A percentile compares a stretch with the other conserved stretches of the same genome.
Evolutionary conservation across 2,329 filamentous ascomycete species (phyloP).

Genomic region (Harringtonia lauricola): DNA sequence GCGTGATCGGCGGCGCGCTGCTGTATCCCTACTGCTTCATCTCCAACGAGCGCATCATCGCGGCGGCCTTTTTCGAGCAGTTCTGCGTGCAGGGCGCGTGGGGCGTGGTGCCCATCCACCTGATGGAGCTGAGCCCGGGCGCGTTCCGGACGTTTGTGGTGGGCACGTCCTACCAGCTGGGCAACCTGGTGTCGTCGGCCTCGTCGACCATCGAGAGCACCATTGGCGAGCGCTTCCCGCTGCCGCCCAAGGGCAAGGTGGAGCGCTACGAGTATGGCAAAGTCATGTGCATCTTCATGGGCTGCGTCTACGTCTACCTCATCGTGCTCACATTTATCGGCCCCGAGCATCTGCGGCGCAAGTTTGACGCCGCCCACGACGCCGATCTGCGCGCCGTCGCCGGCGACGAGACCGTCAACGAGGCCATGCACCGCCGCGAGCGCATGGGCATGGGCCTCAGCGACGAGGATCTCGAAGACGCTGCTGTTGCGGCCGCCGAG

Average conservation of each 20-base stretch:
- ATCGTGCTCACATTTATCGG: conserved; percentile 53
- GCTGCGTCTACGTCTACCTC: conserved; percentile 59
- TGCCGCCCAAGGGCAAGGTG: conserved; percentile 38
- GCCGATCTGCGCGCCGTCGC: conserved; percentile 34
- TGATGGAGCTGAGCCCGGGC: conserved; percentile 66
- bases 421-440: conserved; percentile 13
- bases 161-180: conserved; percentile 65
- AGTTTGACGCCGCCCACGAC: conserved; percentile 39
- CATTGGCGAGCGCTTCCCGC: conserved; percentile 63
- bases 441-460: conserved; percentile 11
- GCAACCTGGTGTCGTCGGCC: conserved; percentile 60
- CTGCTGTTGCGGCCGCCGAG: conserved; percentile 6
- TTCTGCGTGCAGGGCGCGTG: conserved; percentile 70
- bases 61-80: conserved; percentile 57
- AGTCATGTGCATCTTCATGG: conserved; percentile 89
- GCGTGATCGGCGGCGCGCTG: conserved; percentile 46
- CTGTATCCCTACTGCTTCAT: conserved; percentile 65
- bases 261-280: conserved; percentile 63
- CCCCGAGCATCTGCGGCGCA: conserved; percentile 39
- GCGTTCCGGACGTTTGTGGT: conserved; percentile 65
- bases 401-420: conserved; percentile 23
- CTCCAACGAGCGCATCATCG: conserved; percentile 44
- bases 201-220: conserved; percentile 67
- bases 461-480: conserved; percentile 13
- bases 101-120: conserved; percentile 66